Base-by-base conservation (phyloP, 257 asterid species). In the Catharanthus roseus region DNA sequence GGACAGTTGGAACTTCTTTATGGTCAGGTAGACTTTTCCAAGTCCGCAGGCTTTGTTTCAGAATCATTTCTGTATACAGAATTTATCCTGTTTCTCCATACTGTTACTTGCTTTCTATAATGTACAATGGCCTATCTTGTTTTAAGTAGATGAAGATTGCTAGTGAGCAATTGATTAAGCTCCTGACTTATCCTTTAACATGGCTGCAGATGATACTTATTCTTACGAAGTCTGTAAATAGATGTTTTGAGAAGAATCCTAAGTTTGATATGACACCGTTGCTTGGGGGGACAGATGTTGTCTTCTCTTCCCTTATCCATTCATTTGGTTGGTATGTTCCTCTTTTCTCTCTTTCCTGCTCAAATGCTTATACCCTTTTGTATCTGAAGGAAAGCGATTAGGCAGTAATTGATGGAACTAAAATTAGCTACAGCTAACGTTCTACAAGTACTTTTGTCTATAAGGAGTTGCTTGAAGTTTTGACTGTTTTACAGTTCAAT, bases 231-330 rank as follows among this genome's bases (percentile, higher is more conserved):
- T 95, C 98, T 49, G 89, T 95, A 57, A 84, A 95, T 83, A 89
- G 90, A 76, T 91, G 99, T 77, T 95, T 91, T 42, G 98, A 91
- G 96, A 95, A 82, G 92, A 95, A 95, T 57, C 85, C 99, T 31
- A 95, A 95, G 74, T 95, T 88, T 80, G 99, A 95, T 77, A 89
- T 95, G 99, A 91, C 97, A 65, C 87, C 97, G 39, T 81, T 91
- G 86, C 97, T 91, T 75, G 99, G 97, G 76, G 99, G 99, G 83
- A 95, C 99, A 28, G 99, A 89, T 71, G 86, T 78, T 10, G 90
- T 95, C 71, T 91, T 95, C 82, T 95, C 99, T 62, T 91, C 99
- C 71, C 93, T 95, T 70, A 87, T 95, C 82, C 97, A 95, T 85
- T 91, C 97, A 68, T 91, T 95, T 82, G 87, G 90, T 83, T 91